These are phyloP conservation scores for Leishmania mexicana DNA, from an alignment of 208 protist species.

Conservation along the genomic window DNA sequence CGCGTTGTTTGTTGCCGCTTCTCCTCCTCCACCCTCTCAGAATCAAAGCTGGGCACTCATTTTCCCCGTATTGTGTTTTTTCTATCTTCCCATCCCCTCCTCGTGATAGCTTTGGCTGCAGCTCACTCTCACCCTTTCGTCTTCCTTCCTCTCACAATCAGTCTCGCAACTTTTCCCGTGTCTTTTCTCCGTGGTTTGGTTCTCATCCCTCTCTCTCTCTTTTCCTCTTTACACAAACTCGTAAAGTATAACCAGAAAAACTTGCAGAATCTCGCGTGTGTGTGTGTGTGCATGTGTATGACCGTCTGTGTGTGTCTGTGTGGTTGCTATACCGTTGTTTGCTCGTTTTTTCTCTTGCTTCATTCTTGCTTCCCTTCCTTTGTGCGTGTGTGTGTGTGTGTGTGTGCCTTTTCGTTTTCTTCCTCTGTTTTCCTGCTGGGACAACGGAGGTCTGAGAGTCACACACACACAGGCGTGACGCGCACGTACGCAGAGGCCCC, in stretches of 20 bases:
- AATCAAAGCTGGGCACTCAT: not conserved
- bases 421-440: not conserved
- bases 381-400: not conserved
- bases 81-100: not conserved
- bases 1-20: not conserved
- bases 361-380: not conserved
- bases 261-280: not conserved
- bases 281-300: slow-evolving; percentile 1
- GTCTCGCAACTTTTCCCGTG: not conserved
- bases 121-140: not conserved
- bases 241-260: not conserved
- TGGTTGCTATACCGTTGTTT: not conserved
- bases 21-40: not conserved
- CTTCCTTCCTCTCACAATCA: not conserved
- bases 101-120: not conserved
- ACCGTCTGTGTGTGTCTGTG: slow-evolving; percentile 1
- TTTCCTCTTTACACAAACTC: slow-evolving; percentile 2
- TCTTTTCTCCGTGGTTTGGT: not conserved
- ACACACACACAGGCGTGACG: not conserved
- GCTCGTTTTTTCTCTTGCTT: not conserved
- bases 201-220: not conserved
- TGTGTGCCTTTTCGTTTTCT: slow-evolving; percentile 2
- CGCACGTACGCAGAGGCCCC: not conserved
- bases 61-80: slow-evolving; percentile 7
- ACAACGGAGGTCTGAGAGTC: not conserved